phyloP scores from a whole-genome alignment of 768 basidiomycete species.

The Mycena filopes region DNA sequence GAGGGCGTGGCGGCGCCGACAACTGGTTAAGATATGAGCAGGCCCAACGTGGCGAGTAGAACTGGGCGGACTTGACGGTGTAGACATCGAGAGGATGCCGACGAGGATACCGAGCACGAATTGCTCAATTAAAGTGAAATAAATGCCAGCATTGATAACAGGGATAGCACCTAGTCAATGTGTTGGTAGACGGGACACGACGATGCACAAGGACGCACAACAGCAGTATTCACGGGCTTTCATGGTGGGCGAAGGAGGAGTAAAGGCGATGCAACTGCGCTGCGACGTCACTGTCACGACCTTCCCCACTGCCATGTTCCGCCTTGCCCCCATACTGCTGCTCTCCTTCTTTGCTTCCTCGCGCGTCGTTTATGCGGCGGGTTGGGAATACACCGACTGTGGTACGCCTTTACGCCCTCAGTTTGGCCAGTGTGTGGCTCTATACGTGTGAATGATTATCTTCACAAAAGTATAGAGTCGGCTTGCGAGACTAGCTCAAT shows the following conservation, averaged over 20 bases:
- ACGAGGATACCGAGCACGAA: constrained; percentile 71
- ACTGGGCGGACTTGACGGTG: constrained; percentile 75
- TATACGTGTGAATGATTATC: no score
- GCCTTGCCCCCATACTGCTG: constrained; percentile 11
- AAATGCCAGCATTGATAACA: constrained; percentile 90
- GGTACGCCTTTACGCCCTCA: constrained; percentile 58
- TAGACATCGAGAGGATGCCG: constrained; percentile 79
- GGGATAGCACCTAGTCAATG: constrained; percentile 73
- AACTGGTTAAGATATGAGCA: constrained; percentile 55
- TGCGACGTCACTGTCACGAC: constrained; percentile 14
- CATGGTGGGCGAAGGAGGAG: constrained; percentile 53
- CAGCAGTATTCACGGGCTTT: constrained; percentile 91
- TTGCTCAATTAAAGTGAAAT: constrained; percentile 82
- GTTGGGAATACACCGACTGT: constrained; percentile 80
- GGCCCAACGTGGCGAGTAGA: constrained; percentile 7
- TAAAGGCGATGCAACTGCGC: constrained; percentile 3
- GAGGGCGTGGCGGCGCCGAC: constrained; percentile 88
- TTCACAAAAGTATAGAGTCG: no score
- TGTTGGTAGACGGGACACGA: neutral
- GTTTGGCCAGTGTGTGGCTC: no score
- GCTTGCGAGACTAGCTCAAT: constrained; percentile 9
- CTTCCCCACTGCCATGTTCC: neutral
- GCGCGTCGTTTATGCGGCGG: constrained; percentile 37
- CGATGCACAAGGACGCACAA: constrained; percentile 47
- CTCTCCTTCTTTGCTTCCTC: constrained; percentile 7